Percentiles rank a stretch among this genome's conserved stretches.
Evolutionary conservation across 768 basidiomycete genomes (phyloP).

Genomic region (Psilocybe sp.): DNA sequence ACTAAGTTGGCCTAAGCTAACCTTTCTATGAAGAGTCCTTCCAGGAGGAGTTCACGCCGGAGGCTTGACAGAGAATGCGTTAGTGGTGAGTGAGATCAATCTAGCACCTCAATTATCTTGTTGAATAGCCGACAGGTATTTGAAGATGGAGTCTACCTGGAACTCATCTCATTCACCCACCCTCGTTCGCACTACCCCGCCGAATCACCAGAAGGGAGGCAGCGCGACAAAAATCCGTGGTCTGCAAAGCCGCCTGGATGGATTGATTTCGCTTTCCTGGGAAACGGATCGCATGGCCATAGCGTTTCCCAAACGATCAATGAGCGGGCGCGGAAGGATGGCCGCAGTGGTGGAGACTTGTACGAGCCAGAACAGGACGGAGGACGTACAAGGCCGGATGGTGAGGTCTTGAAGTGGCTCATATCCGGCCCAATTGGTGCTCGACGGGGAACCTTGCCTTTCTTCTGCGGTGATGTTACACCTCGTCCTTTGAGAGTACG

Average conservation of each 20-base stretch:
- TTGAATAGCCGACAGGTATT: slow-evolving; percentile 38
- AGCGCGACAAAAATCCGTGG: slow-evolving; percentile 53
- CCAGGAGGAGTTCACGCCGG: slow-evolving; percentile 64
- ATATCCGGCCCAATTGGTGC: slow-evolving; percentile 37
- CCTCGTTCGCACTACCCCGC: slow-evolving; percentile 52
- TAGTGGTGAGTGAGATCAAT: slow-evolving; percentile 45
- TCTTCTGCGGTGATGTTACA: slow-evolving; percentile 75
- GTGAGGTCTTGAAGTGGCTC: slow-evolving; percentile 55
- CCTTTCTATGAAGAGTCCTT: slow-evolving; percentile 46
- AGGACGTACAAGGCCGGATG: slow-evolving; percentile 57
- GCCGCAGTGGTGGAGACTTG: slow-evolving; percentile 23
- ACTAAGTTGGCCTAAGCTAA: background rate
- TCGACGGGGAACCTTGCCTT: slow-evolving; percentile 45
- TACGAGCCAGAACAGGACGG: slow-evolving; percentile 49
- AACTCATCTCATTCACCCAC: slow-evolving; percentile 66
- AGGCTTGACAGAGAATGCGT: slow-evolving; percentile 62
- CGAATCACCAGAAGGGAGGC: slow-evolving; percentile 38
- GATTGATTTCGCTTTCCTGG: slow-evolving; percentile 67
- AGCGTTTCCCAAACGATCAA: slow-evolving; percentile 56
- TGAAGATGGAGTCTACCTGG: slow-evolving; percentile 59
- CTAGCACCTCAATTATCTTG: background rate
- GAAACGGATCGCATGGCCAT: slow-evolving; percentile 36
- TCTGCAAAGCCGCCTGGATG: slow-evolving; percentile 53
- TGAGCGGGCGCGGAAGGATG: slow-evolving; percentile 38
- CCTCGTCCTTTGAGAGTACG: slow-evolving; percentile 56